Evolutionary conservation across 1,284 basidiomycete genomes (phyloP).

Genomic region (Cryptococcus depauperatus): DNA sequence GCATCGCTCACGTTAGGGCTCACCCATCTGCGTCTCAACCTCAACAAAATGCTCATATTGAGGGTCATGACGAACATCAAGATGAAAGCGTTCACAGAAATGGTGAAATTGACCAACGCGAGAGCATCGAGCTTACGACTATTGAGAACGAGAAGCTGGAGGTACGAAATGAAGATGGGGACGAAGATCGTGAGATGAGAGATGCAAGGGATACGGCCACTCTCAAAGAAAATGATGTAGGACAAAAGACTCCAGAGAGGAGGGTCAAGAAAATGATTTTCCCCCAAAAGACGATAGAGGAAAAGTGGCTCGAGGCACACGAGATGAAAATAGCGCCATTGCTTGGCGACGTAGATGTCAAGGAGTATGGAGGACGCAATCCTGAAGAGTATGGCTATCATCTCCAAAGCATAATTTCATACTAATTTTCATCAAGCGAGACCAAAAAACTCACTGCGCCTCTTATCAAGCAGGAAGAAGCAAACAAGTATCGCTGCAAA

Average conservation of each 20-base stretch:
- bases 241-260: conserved; percentile 2
- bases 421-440: conserved; percentile 53
- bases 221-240: not conserved
- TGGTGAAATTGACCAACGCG: not conserved
- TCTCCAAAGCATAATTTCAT: conserved; percentile 42
- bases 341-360: conserved; percentile 63
- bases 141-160: conserved; percentile 46
- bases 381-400: too few species aligned
- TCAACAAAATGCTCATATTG: conserved; percentile 40
- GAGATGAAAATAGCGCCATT: conserved; percentile 45
- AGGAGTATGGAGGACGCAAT: conserved; percentile 77
- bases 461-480: conserved; percentile 84
- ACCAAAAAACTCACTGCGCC: conserved; percentile 66
- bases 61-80: conserved; percentile 2
- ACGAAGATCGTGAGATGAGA: conserved; percentile 59
- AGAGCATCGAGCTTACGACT: conserved; percentile 28
- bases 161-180: conserved; percentile 9
- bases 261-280: conserved; percentile 9
- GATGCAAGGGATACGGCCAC: conserved; percentile 9
- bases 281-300: conserved; percentile 52
- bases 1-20: conserved; percentile 73
- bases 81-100: not conserved
- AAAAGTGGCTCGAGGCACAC: conserved; percentile 76
- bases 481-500: conserved; percentile 90
- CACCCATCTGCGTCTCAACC: conserved; percentile 31